Evolutionary conservation across 169 alveolate genomes (phyloP).

Genomic region (Plasmodium reichenowi): DNA sequence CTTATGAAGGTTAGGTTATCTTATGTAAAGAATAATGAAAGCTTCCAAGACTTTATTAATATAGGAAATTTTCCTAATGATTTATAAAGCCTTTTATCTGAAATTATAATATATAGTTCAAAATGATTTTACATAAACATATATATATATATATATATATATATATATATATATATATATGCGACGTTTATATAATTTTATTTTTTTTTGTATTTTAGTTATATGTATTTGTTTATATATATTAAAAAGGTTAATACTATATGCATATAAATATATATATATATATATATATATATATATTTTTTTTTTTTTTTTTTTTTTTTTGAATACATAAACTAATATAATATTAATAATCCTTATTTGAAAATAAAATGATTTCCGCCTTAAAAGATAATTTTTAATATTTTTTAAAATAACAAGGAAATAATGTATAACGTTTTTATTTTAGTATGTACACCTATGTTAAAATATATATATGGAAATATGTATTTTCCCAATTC

Average conservation of each 20-base stretch:
- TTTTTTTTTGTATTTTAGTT: neutral
- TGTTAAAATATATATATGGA: no score
- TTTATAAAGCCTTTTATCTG: constrained; percentile 12
- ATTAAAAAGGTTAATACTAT: neutral
- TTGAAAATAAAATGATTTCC: constrained; percentile 55
- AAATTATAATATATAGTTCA: neutral
- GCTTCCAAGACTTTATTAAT: constrained; percentile 70
- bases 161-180: constrained; percentile 1
- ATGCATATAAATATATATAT: no score
- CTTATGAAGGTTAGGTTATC: constrained; percentile 77
- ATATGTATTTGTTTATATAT: neutral
- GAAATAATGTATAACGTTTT: no score
- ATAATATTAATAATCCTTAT: constrained; percentile 18
- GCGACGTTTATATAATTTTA: neutral
- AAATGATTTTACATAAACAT: neutral
- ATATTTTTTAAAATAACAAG: no score
- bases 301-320: constrained; percentile 17
- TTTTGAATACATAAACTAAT: constrained; percentile 27
- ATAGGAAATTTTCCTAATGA: constrained; percentile 64
- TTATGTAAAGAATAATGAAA: constrained; percentile 45
- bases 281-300: no score
- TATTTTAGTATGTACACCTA: no score
- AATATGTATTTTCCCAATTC: no score
- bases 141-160: neutral
- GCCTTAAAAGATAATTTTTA: constrained; percentile 19